phyloP scores from a whole-genome alignment of 805 yeast species.

The Blastobotrys parvus region DNA sequence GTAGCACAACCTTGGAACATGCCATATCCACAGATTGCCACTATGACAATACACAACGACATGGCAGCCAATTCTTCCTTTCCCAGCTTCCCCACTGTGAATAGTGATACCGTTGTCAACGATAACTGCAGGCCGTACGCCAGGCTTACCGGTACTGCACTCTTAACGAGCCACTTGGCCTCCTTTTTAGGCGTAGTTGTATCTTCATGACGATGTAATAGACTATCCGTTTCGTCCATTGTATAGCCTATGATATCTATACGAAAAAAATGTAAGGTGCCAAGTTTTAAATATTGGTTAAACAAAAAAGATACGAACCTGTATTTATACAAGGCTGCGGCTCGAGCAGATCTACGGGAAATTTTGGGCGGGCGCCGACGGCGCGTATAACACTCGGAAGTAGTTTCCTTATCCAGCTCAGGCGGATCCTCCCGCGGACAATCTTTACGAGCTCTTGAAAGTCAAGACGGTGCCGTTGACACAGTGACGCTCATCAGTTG shows the following conservation, averaged over 20 bases:
- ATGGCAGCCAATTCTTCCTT: conserved; percentile 61
- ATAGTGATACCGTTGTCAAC: conserved; percentile 55
- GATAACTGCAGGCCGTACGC: conserved; percentile 58
- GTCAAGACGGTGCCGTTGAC: conserved; percentile 80
- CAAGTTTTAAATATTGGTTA: too few species aligned
- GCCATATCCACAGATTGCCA: conserved; percentile 55
- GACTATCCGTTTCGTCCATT: not conserved
- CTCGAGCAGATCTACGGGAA: too few species aligned
- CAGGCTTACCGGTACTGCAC: conserved; percentile 44
- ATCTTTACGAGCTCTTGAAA: too few species aligned
- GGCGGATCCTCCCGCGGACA: too few species aligned
- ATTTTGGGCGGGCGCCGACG: too few species aligned
- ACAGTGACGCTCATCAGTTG: conserved; percentile 90
- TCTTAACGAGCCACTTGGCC: conserved; percentile 1
- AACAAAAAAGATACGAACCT: too few species aligned
- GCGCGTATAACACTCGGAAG: too few species aligned
- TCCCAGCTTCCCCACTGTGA: conserved; percentile 60
- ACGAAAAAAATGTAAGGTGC: too few species aligned
- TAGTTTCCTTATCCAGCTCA: too few species aligned
- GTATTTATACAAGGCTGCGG: too few species aligned
- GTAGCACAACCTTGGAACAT: conserved; percentile 63
- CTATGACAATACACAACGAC: conserved; percentile 61
- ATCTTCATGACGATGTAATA: not conserved
- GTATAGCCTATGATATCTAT: not conserved
- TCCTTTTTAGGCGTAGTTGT: not conserved